Percentiles rank a stretch among this genome's conserved stretches.
These are phyloP conservation scores for Triangularia setosa DNA, from an alignment of 2,329 filamentous ascomycete genomes.

Conservation along the genomic window DNA sequence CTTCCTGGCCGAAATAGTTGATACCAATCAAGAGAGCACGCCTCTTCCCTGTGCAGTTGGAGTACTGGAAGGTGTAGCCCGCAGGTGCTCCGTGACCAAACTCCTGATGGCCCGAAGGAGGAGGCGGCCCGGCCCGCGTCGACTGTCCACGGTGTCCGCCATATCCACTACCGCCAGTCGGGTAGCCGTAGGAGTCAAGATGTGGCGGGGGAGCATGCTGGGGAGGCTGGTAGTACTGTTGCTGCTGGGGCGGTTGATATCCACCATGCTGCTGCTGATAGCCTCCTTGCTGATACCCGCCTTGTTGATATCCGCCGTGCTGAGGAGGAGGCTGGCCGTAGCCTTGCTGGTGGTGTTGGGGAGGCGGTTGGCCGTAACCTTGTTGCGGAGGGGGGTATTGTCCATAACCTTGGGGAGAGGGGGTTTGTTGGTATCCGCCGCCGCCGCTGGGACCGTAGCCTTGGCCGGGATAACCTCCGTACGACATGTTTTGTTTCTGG, in stretches of 20 bases:
- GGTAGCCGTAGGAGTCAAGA: slow-evolving; percentile 47
- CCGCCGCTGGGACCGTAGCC: slow-evolving; percentile 18
- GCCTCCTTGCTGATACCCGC: neutral
- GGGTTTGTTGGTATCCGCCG: neutral
- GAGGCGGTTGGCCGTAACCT: slow-evolving; percentile 7
- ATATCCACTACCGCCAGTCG: slow-evolving; percentile 32
- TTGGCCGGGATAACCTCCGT: slow-evolving; percentile 24
- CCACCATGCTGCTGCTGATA: slow-evolving; percentile 14
- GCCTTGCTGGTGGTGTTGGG: slow-evolving; percentile 8
- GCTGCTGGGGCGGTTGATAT: slow-evolving; percentile 22
- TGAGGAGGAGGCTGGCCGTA: slow-evolving; percentile 18
- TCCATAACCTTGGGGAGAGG: slow-evolving; percentile 9
- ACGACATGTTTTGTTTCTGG: slow-evolving; percentile 18
- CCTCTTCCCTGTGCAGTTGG: slow-evolving; percentile 66
- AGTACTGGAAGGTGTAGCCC: slow-evolving; percentile 71
- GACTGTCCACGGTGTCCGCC: slow-evolving; percentile 30
- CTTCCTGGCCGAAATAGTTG: slow-evolving; percentile 73
- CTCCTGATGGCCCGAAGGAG: slow-evolving; percentile 48
- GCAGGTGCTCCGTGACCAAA: slow-evolving; percentile 66
- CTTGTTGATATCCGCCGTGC: slow-evolving; percentile 16
- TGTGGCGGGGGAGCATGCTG: slow-evolving; percentile 27
- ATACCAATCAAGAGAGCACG: slow-evolving; percentile 76
- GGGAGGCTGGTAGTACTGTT: slow-evolving; percentile 36
- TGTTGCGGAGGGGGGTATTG: slow-evolving; percentile 20
- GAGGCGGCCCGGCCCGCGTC: slow-evolving; percentile 25